Base-by-base conservation (phyloP, 2,329 filamentous ascomycete species). In the Fusarium brevicatenulatum region DNA sequence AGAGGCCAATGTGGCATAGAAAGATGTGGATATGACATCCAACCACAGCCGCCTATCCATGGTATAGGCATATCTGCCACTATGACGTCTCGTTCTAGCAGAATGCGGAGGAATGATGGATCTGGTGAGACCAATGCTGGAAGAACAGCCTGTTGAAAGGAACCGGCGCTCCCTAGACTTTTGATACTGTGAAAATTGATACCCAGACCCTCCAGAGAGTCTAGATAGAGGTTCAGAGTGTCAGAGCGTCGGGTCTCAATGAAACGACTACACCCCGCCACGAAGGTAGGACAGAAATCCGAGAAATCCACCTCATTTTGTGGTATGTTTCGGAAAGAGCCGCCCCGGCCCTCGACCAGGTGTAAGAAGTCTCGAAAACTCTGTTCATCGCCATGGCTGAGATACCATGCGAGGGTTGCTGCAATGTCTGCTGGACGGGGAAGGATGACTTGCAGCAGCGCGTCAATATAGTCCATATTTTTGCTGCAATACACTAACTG, bases 121-220 rank as follows among this genome's bases (percentile, higher is more conserved):
- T 46, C 11, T 25, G 42, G 15, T 4, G 42, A 43, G 15, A 18
- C 10, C 9, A 43, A 9, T 11, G 42, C 42, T 4, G 42, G n/a
- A 11, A 43, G 16, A 15, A 43, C 4, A 12, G 10, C n/a, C n/a
- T 18, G 3, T 6, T 34, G 32, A 13, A 34, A 5, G 32, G 5
- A 13, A 34, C 4, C 4, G 13, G 12, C 5, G 32, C 13, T 34
- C 12, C 32, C 5, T 34, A 34, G 32, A 34, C 32, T 34, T 34
- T 34, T 12, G 32, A 13, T 34, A 13, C 5, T 13, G 13, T 13
- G 32, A 7, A 2, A 34, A 15, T 34, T 13, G 32, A 34, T 34
- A 13, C 43, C 43, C 1, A 46, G 7, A 0, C 11, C 4, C 5
- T 28, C 18, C 2, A 46, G 5, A 0, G 43, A 12, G 3, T 9